phyloP scores from a whole-genome alignment of 2,329 filamentous ascomycete genomes.

The Lachnellula subtilissima region DNA sequence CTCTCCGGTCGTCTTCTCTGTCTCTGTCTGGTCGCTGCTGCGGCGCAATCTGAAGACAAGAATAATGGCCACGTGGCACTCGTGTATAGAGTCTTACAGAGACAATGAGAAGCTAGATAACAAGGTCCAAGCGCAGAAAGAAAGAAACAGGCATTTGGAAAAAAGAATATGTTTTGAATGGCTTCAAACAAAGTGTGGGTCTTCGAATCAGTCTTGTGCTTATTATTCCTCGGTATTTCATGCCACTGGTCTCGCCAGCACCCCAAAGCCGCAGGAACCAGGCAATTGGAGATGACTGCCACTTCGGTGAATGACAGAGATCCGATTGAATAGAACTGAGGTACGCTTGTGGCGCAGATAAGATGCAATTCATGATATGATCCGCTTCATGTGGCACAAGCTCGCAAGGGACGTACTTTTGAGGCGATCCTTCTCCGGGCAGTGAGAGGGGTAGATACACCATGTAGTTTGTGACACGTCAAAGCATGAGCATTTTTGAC shows the following conservation, averaged over 20 bases:
- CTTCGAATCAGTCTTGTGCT: background rate
- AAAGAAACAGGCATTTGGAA: background rate
- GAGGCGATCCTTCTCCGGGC: background rate
- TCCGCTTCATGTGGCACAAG: background rate
- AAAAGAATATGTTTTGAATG: background rate
- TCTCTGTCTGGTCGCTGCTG: background rate
- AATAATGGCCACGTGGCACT: background rate
- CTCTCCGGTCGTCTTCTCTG: background rate
- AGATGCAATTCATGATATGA: background rate
- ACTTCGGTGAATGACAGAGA: too few relatives aligned
- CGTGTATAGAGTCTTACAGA: background rate
- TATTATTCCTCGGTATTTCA: background rate
- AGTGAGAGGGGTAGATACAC: background rate
- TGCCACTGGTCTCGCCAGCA: too few relatives aligned
- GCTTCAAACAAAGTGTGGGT: background rate
- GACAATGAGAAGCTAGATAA: background rate
- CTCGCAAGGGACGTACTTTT: background rate
- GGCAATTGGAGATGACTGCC: too few relatives aligned
- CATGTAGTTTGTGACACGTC: conserved; percentile 5
- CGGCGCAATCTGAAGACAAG: background rate
- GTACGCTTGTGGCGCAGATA: background rate
- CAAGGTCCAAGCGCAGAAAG: background rate
- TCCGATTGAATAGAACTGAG: background rate
- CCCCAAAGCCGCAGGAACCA: background rate
- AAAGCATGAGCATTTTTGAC: background rate